Evolutionary conservation across 257 asterid genomes (phyloP).

Genomic region (Coffea eugenioides): DNA sequence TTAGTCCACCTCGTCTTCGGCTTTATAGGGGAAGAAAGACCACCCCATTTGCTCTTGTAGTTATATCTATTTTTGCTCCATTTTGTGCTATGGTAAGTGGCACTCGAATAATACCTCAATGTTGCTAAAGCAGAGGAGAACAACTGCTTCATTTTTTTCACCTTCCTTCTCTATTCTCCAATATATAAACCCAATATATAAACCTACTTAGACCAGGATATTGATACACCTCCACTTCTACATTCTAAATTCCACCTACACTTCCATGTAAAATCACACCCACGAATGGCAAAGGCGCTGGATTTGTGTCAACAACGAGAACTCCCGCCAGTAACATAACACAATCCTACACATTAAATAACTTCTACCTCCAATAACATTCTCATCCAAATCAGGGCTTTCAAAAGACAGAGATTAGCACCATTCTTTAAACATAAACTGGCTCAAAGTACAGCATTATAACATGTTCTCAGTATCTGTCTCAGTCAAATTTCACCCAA

Average conservation of each 20-base stretch:
- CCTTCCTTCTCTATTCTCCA: neutral
- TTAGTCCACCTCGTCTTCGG: constrained; percentile 49
- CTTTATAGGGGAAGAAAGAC: constrained; percentile 17
- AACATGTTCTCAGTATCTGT: neutral
- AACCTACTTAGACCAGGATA: neutral
- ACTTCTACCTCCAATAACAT: constrained; percentile 1
- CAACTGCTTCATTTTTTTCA: constrained; percentile 33
- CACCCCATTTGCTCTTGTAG: constrained; percentile 22
- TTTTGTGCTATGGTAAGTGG: constrained; percentile 18
- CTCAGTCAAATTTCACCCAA: neutral
- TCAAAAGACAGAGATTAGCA: neutral
- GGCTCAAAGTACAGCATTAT: neutral
- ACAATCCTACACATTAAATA: neutral
- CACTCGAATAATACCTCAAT: constrained; percentile 39
- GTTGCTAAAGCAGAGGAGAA: constrained; percentile 35
- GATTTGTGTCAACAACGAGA: neutral
- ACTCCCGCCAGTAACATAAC: neutral
- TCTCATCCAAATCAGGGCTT: neutral
- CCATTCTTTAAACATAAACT: neutral
- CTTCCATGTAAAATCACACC: neutral
- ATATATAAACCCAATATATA: too few relatives aligned
- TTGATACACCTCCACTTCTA: neutral
- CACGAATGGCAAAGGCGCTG: neutral
- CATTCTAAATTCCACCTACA: neutral
- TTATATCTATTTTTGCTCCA: constrained; percentile 18